Base-by-base conservation (phyloP, 345 rosid species). In the Abelmoschus esculentus region DNA sequence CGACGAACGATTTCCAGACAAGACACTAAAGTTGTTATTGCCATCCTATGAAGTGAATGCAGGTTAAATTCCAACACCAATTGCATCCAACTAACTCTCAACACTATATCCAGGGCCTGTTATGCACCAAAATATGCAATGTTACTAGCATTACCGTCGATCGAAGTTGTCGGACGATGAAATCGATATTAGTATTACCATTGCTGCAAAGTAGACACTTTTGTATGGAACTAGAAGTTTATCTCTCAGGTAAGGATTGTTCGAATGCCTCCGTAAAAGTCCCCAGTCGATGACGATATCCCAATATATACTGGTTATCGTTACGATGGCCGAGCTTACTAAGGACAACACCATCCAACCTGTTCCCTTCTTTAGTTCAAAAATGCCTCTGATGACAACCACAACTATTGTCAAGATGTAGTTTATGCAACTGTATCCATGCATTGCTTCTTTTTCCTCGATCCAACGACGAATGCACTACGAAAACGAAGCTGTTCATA, bases 211-310 rank as follows among this genome's bases (percentile, higher is more conserved):
- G 81, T 91, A 89, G 62, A 86, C 86, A 32, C 86, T 84, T n/a
- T 73, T 86, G 65, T 87, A 83, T 57, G 96, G 79, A 59, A 89
- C 74, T 26, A 89, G 71, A 9, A 89, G 82, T 66, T 83, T 86
- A 36, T 91, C 96, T 59, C 96, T 80, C 22, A 91, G 73, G 68
- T 64, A 89, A 22, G 72, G 75, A 67, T 89, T 89, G 78, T 76
- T 78, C 18, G 97, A 91, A 58, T 80, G 81, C 71, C 87, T 79
- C 50, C 80, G 79, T 49, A 89, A 77, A 9, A 91, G 91, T 40
- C 97, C 97, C 93, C 91, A 89, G 65, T 89, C 91, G 7, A 86
- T 36, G 9, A 77, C 93, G 54, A 89, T 77, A 68, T 91, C 96
- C 91, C 91, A 89, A 59, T 80, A 91, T 19, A 85, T 83, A 69